A percentile compares a stretch with the other conserved stretches of the same genome.
Conservation (phyloP, 371 early-diverging fungal species). For the Mucor piriformis region DNA sequence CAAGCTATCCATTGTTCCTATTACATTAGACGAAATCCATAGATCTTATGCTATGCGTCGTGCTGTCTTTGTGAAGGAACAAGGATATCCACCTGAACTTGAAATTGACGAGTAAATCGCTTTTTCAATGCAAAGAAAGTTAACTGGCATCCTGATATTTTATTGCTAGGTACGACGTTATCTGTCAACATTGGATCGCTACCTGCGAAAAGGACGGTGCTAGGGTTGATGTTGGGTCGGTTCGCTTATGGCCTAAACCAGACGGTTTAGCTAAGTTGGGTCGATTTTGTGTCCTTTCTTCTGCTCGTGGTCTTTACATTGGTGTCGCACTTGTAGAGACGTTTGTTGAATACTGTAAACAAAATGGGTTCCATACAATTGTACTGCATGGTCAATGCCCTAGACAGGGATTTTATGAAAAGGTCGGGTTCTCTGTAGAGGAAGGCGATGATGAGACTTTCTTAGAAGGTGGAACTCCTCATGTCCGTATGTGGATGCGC, state of each 20-base stretch:
- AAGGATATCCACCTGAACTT: conserved; percentile 35
- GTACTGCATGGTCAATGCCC: conserved; percentile 43
- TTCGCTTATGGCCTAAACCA: conserved; percentile 33
- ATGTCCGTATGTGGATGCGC: conserved; percentile 41
- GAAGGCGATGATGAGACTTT: conserved; percentile 23
- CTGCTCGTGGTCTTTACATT: conserved; percentile 38
- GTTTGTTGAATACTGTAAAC: conserved; percentile 27
- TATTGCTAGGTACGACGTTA: conserved; percentile 20
- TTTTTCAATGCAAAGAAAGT: too few relatives aligned
- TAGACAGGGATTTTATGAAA: conserved; percentile 50
- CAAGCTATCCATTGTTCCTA: background rate
- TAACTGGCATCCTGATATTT: background rate
- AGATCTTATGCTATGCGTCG: conserved; percentile 36
- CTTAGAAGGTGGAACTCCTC: conserved; percentile 33
- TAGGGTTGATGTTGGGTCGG: conserved; percentile 30
- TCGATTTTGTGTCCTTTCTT: conserved; percentile 41
- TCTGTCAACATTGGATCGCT: conserved; percentile 38
- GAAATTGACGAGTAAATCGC: conserved; percentile 50
- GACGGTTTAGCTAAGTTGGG: conserved; percentile 42
- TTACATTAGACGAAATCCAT: conserved; percentile 13
- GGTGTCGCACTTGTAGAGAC: conserved; percentile 34
- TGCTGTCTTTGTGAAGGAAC: conserved; percentile 44
- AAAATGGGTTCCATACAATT: conserved; percentile 23
- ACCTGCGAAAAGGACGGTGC: conserved; percentile 18
- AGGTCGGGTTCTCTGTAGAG: conserved; percentile 47